Evolutionary conservation across 257 asterid genomes (phyloP).

Genomic region (Solanum tarapatanum): DNA sequence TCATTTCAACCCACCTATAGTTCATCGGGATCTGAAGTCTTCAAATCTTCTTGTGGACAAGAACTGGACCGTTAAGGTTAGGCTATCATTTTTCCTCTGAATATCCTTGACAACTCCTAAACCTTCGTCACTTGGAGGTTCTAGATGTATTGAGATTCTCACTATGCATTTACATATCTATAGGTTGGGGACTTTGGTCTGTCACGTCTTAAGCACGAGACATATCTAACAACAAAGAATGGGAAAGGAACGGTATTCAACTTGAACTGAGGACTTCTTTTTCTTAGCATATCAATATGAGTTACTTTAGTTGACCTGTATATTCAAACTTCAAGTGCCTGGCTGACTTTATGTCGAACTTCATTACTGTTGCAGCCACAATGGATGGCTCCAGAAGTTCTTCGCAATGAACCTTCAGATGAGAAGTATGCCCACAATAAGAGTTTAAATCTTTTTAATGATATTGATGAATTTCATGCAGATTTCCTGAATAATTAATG

Average conservation of each 20-base stretch:
- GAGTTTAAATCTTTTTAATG: neutral
- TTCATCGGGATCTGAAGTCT: slow-evolving; percentile 94
- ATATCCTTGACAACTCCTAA: neutral
- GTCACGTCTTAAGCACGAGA: slow-evolving; percentile 74
- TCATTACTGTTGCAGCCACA: slow-evolving; percentile 61
- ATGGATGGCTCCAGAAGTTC: slow-evolving; percentile 99
- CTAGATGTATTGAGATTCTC: neutral
- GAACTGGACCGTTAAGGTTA: slow-evolving; percentile 97
- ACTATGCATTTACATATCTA: neutral
- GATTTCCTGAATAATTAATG: neutral
- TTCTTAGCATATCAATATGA: neutral
- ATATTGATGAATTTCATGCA: neutral
- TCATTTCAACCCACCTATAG: slow-evolving; percentile 71
- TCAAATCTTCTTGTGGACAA: slow-evolving; percentile 96
- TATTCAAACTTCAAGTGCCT: neutral
- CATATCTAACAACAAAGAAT: slow-evolving; percentile 74
- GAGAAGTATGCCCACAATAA: slow-evolving; percentile 61
- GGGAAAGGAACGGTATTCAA: slow-evolving; percentile 91
- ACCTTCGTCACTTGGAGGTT: neutral
- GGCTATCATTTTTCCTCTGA: neutral
- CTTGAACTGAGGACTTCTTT: neutral
- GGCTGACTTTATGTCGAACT: neutral
- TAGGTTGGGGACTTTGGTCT: slow-evolving; percentile 99
- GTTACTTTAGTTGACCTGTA: slow-evolving; percentile 1
- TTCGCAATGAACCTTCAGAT: slow-evolving; percentile 81